Evolutionary conservation across 306 rosid genomes (phyloP).

Genomic region (Dryas drummondii): DNA sequence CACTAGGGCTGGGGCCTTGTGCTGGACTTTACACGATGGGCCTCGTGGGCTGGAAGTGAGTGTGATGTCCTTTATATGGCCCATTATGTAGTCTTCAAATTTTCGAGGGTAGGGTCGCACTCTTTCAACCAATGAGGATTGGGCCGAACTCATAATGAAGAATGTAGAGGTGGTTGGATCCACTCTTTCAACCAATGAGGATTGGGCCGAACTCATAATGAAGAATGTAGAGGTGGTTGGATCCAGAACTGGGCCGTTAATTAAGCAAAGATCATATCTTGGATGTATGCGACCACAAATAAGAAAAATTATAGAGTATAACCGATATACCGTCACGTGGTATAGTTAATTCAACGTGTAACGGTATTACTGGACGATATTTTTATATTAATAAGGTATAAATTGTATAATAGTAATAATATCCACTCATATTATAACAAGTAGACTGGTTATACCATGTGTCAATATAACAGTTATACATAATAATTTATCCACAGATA

Average conservation of each 20-base stretch:
- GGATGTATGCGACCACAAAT: conserved; percentile 25
- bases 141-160: conserved; percentile 13
- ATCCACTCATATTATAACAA: too few species aligned
- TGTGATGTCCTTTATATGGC: conserved; percentile 25
- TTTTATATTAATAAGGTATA: too few species aligned
- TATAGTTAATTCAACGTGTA: too few species aligned
- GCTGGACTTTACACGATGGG: conserved; percentile 27
- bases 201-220: conserved; percentile 5
- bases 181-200: conserved; percentile 1
- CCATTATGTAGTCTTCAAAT: conserved; percentile 23
- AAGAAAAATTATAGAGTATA: too few species aligned
- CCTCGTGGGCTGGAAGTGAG: conserved; percentile 30
- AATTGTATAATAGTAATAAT: too few species aligned
- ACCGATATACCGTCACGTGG: too few species aligned
- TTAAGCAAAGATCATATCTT: conserved; percentile 31
- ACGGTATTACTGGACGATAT: too few species aligned
- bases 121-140: background rate
- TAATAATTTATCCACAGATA: too few species aligned
- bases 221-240: conserved; percentile 30
- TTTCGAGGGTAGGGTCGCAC: conserved; percentile 42
- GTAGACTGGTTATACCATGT: too few species aligned
- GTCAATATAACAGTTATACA: too few species aligned
- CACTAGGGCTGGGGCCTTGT: conserved; percentile 36
- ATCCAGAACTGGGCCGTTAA: conserved; percentile 34
- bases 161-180: conserved; percentile 33